phyloP scores from a whole-genome alignment of 1,139 yeast genomes.

The Debaryomyces coudertii region DNA sequence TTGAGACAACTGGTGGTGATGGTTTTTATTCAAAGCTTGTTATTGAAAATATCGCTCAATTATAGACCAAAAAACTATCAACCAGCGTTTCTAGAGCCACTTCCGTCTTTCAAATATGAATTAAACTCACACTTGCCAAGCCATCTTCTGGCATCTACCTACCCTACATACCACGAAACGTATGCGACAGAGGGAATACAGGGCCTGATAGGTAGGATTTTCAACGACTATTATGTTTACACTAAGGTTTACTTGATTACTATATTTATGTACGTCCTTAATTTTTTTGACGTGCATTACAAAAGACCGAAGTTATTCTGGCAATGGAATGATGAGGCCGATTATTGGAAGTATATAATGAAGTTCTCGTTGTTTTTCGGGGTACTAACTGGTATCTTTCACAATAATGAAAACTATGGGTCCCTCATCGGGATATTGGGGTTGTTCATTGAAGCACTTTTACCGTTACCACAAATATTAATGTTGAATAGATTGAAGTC shows the following conservation, averaged over 20 bases:
- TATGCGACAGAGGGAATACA: constrained; percentile 15
- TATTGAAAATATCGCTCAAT: constrained; percentile 63
- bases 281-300: constrained; percentile 71
- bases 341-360: constrained; percentile 68
- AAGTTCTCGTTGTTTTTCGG: constrained; percentile 47
- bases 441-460: constrained; percentile 73
- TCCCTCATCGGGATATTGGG: constrained; percentile 72
- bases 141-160: constrained; percentile 18
- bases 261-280: constrained; percentile 37
- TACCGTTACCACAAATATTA: constrained; percentile 87
- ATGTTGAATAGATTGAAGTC: constrained; percentile 68
- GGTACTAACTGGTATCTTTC: constrained; percentile 49
- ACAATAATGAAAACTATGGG: constrained; percentile 46
- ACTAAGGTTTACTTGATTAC: constrained; percentile 16
- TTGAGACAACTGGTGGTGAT: constrained; percentile 77
- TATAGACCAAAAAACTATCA: constrained; percentile 54
- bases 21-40: constrained; percentile 70
- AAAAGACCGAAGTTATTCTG: constrained; percentile 71
- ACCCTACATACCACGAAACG: constrained; percentile 18
- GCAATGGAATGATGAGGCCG: constrained; percentile 74
- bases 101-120: constrained; percentile 35
- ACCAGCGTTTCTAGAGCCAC: constrained; percentile 42
- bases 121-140: constrained; percentile 28
- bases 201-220: constrained; percentile 19
- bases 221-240: constrained; percentile 27